Percentiles rank a stretch among this genome's conserved stretches.
Conservation (phyloP, 257 asterid genomes). For the Echites panduratus region DNA sequence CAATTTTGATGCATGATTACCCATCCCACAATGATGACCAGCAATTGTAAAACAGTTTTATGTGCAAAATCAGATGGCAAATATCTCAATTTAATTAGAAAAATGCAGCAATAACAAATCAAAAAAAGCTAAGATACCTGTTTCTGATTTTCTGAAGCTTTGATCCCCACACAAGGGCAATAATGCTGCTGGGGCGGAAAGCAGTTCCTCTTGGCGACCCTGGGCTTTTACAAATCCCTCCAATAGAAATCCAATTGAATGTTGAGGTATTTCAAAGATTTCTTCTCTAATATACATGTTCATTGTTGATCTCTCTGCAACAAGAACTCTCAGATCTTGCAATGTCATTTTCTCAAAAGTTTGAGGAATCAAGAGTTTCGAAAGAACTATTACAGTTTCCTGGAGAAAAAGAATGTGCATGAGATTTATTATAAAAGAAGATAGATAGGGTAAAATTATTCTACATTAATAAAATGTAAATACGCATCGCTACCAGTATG, state of each 20-base stretch:
- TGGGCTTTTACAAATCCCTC: conserved; percentile 75
- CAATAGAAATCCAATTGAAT: conserved; percentile 70
- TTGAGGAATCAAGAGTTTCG: conserved; percentile 79
- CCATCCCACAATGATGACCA: background rate
- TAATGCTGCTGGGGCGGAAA: conserved; percentile 65
- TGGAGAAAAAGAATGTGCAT: conserved; percentile 25
- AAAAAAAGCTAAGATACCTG: conserved; percentile 36
- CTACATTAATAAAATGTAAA: background rate
- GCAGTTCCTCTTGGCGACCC: conserved; percentile 53
- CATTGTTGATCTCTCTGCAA: conserved; percentile 68
- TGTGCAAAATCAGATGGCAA: background rate
- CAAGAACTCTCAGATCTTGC: conserved; percentile 75
- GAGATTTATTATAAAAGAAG: background rate
- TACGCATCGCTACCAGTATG: background rate
- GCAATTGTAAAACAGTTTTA: background rate
- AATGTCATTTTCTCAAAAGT: conserved; percentile 62
- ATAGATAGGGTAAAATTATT: background rate
- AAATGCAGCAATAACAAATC: background rate
- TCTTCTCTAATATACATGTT: conserved; percentile 67
- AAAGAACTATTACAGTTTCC: conserved; percentile 77
- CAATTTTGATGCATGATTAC: background rate
- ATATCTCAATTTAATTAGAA: background rate
- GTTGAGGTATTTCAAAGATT: conserved; percentile 69
- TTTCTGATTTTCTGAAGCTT: conserved; percentile 42
- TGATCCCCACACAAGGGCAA: conserved; percentile 44